Evolutionary conservation across 768 basidiomycete genomes (phyloP).

Genomic region (Suillus plorans): DNA sequence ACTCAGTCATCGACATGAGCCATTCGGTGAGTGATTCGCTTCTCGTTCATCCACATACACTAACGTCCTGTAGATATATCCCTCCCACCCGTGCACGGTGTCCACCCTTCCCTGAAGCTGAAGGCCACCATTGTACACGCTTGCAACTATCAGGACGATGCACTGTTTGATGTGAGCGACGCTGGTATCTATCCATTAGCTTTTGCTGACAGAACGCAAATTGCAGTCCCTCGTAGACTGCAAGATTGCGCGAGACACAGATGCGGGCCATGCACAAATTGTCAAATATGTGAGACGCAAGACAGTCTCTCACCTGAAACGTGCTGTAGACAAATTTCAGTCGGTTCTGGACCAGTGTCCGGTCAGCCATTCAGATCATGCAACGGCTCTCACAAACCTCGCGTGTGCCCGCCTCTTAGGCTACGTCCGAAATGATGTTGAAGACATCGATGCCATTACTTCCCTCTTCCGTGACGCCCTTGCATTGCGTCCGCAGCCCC

Average conservation of each 20-base stretch:
- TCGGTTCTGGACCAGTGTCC: not conserved
- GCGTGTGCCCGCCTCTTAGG: not conserved
- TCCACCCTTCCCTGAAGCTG: not conserved
- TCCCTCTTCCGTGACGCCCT: not conserved
- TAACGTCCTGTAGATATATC: not conserved
- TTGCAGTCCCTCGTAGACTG: not conserved
- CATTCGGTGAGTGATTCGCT: not conserved
- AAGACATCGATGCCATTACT: not conserved
- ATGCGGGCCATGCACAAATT: not conserved
- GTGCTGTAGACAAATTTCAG: not conserved
- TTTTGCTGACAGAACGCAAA: not conserved
- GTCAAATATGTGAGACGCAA: not conserved
- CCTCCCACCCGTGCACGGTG: not conserved
- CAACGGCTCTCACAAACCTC: not conserved
- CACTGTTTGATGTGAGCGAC: not conserved
- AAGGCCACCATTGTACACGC: not conserved
- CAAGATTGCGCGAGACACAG: not conserved
- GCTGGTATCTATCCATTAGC: not conserved
- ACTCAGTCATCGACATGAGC: not conserved
- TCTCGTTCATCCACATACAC: not conserved
- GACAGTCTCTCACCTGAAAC: not conserved
- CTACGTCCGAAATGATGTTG: not conserved
- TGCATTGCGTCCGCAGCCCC: not conserved
- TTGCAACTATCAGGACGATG: not conserved
- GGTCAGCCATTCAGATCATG: not conserved